Base-by-base conservation (phyloP, 208 protist species). In the Herpetomonas samuelpessoai region DNA sequence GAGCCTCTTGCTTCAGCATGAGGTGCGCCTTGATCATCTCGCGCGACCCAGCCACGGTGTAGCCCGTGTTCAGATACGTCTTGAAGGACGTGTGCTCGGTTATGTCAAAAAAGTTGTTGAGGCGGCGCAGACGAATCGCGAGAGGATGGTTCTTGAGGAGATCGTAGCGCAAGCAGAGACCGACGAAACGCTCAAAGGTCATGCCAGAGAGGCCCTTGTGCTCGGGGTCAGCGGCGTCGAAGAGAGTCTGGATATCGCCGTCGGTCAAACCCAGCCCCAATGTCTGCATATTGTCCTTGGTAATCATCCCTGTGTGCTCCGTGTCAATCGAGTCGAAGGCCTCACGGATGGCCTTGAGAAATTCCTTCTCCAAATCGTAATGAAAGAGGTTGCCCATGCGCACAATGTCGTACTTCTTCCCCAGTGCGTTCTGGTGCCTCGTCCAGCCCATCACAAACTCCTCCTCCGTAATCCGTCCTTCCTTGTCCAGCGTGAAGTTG, bases 391-490 rank as follows among this genome's bases (percentile, higher is more conserved):
- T 74, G 0, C 68, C 76, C 80, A 96, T 88, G 49, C 75, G 75
- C 28, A 45, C 62, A 28, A 95, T 61, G 65, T 88, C 72, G 56
- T 92, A 93, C 62, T 88, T 88, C 60, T 89, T 90, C 19, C 82
- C 82, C n/a, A 89, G 69, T 25, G 71, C 57, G 59, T 89, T 87
- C 61, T 90, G 81, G 55, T 93, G 79, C 54, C 71, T 74, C 0
- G 74, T 88, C 77, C 79, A 96, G 21, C 90, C 90, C 30, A 87
- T 69, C 41, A 93, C 61, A 62, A 96, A 96, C 39, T 93, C 78
- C 68, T 88, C 85, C 62, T 93, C 81, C n/a, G 87, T 88, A 38
- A 96, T 93, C 27, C 81, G 69, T 3, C 85, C 85, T 48, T 91
- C 73, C 25, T 61, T 65, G 53, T 93, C 82, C 12, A 87, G 65